Base-by-base conservation (phyloP, 73 alveolate genomes). In the Loxodes magnus region DNA sequence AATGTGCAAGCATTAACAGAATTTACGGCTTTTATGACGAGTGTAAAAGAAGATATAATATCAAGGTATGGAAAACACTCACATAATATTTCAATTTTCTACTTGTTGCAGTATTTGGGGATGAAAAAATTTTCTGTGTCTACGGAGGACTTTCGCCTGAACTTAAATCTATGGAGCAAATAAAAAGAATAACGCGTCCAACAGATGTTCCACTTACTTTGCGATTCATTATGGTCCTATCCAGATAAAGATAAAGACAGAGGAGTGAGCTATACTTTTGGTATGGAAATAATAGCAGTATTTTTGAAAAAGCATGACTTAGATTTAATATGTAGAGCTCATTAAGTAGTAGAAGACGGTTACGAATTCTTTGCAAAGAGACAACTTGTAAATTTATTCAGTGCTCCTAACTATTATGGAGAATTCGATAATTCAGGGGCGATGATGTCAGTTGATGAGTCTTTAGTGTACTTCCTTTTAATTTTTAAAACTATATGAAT, bases 341-440 rank as follows among this genome's bases (percentile, higher is more conserved):
- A 89, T 67, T 71, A 90, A 67, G 98, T 90, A 15, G 97, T 87
- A 3, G 98, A 90, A 68, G 97, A 87, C 71, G 98, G 98, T 37
- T 90, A 90, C 71, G 97, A 88, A 59, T 90, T 51, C 9, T 90
- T 90, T 61, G 94, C 96, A 20, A 87, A 90, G 56, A 79, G 97
- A 51, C 77, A 87, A 67, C 73, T 90, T 19, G 98, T 90, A 23
- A 90, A 96, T 4, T 63, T 90, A 25, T 90, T 90, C 60, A 71
- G 93, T 21, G 96, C 97, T 9, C 97, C 98, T 19, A 87, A 90
- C 70, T 90, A 90, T 72, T 82, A 95, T 46, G 98, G 98, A 10
- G 98, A 90, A 67, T 90, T 90, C 38, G 98, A 90, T 62, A 90
- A 90, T 56, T 73, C 94, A 14, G 98, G 97, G 4, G 89, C 98